Conservation (phyloP, 2,329 filamentous ascomycete species). For the Trichoderma asperellum region DNA sequence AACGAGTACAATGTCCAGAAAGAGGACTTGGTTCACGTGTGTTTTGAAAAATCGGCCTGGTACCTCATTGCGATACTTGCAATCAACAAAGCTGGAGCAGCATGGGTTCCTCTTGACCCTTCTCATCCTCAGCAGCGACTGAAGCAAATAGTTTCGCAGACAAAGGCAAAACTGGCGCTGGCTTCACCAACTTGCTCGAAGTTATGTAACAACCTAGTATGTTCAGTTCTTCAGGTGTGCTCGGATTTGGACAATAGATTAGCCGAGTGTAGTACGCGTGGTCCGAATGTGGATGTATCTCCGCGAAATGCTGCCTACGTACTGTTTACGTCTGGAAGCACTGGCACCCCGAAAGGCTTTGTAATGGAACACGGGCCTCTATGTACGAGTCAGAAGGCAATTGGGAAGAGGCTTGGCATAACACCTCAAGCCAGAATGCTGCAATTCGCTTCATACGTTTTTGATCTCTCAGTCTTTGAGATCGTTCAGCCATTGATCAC, state of each 20-base stretch:
- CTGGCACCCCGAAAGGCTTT: slow-evolving; percentile 30
- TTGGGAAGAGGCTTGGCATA: slow-evolving; percentile 13
- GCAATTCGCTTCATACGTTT: slow-evolving; percentile 31
- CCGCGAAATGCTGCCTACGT: slow-evolving; percentile 22
- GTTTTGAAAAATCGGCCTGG: slow-evolving; percentile 40
- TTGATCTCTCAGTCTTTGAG: slow-evolving; percentile 29
- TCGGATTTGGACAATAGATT: background rate
- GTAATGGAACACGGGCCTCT: slow-evolving; percentile 29
- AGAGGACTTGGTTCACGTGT: slow-evolving; percentile 34
- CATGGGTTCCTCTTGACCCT: slow-evolving; percentile 31
- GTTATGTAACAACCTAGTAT: slow-evolving; percentile 31
- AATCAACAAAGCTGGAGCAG: slow-evolving; percentile 32
- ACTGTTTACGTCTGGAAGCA: slow-evolving; percentile 30
- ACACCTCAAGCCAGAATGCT: slow-evolving; percentile 24
- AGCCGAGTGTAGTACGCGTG: background rate
- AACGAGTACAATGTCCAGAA: slow-evolving; percentile 4
- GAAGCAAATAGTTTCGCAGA: slow-evolving; percentile 25
- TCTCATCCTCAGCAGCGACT: slow-evolving; percentile 25
- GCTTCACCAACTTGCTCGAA: slow-evolving; percentile 27
- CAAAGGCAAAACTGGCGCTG: slow-evolving; percentile 18
- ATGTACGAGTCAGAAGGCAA: slow-evolving; percentile 24
- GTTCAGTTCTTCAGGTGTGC: slow-evolving; percentile 26
- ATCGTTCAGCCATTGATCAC: slow-evolving; percentile 27
- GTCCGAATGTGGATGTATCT: background rate
- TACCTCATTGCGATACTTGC: slow-evolving; percentile 31